Base-by-base conservation (phyloP, 768 basidiomycete genomes). In the Hemileccinum rubropunctum region DNA sequence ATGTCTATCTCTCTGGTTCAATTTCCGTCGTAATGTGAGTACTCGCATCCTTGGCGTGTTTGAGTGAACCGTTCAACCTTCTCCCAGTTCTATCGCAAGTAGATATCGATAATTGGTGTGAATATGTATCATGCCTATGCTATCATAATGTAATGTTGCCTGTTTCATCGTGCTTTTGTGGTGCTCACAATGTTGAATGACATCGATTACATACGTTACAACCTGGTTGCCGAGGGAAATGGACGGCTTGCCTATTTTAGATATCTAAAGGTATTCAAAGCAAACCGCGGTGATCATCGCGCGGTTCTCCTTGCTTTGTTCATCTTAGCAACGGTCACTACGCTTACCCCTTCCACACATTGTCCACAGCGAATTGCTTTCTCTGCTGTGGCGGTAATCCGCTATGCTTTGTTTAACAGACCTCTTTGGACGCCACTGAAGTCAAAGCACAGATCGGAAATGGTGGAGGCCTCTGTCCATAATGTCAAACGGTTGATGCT, bases 1-100 rank as follows among this genome's bases (percentile, higher is more conserved):
- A 8, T 97, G 97, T 60, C 69, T 99, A 28, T 97, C 95, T 32
- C 75, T 97, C 15, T 95, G 94, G 87, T 95, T 98, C 73, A 93
- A 91, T 71, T 97, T 95, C 79, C 83, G 91, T 37, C 85, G 91
- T 47, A 93, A 91, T 68, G 91, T 94, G 67, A 73, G 91, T 75
- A 18, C 50, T 28, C 26, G 27, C 26, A 41, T 39, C 47, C 52
- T 51, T 41, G 17, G 17, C 30, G 38, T 38, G 42, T 53, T 20
- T 38, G 17, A 38, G 17, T 52, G 45, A 47, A 49, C 43, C 48
- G 50, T 56, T 58, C 30, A 65, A 53, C 51, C 35, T 34, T 54
- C 49, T 21, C 58, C 17, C 53, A 89, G 88, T 91, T 90, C 70
- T 91, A 91, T 68, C 84, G 88, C 64, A 91, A 91, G 71, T 91